Conservation (phyloP, 2,329 filamentous ascomycete species). For the Byssothecium circinans region DNA sequence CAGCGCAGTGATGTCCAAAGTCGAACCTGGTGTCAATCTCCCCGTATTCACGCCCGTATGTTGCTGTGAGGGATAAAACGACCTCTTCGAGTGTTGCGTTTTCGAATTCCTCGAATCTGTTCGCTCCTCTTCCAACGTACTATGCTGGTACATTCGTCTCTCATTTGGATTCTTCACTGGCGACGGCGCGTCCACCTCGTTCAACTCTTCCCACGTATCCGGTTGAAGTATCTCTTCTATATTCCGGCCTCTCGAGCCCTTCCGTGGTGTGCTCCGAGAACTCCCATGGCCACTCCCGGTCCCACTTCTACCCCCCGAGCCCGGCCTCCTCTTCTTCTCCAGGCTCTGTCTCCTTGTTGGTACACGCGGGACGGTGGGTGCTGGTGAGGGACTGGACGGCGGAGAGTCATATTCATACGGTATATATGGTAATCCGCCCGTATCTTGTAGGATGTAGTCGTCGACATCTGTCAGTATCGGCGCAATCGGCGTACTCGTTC, state of each 20-base stretch:
- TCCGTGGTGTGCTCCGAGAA: constrained; percentile 5
- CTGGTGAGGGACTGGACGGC: constrained; percentile 14
- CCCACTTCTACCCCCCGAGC: constrained; percentile 1
- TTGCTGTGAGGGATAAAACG: constrained; percentile 5
- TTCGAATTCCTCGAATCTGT: constrained; percentile 2
- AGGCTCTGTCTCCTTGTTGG: constrained; percentile 13
- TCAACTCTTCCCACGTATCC: constrained; percentile 27
- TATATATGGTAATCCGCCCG: constrained; percentile 12
- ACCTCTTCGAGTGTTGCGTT: constrained; percentile 3
- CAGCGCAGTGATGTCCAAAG: constrained; percentile 32
- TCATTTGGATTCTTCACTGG: constrained; percentile 51
- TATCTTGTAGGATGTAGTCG: constrained; percentile 22
- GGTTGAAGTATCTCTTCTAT: constrained; percentile 14
- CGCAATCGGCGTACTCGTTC: constrained; percentile 11
- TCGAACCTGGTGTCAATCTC: constrained; percentile 15
- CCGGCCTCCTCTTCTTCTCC: constrained; percentile 9
- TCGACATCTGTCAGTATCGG: constrained; percentile 11
- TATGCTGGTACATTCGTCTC: constrained; percentile 31
- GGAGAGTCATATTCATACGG: not conserved
- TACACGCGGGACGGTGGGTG: constrained; percentile 16
- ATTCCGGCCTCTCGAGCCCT: constrained; percentile 15
- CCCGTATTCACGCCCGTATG: constrained; percentile 7
- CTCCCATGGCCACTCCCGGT: constrained; percentile 5
- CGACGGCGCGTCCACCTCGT: constrained; percentile 40
- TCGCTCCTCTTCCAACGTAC: constrained; percentile 15